Percentiles rank a stretch among this genome's conserved stretches.
phyloP scores from a whole-genome alignment of 148 eudicot genomes.

The Fallopia convolvulus region DNA sequence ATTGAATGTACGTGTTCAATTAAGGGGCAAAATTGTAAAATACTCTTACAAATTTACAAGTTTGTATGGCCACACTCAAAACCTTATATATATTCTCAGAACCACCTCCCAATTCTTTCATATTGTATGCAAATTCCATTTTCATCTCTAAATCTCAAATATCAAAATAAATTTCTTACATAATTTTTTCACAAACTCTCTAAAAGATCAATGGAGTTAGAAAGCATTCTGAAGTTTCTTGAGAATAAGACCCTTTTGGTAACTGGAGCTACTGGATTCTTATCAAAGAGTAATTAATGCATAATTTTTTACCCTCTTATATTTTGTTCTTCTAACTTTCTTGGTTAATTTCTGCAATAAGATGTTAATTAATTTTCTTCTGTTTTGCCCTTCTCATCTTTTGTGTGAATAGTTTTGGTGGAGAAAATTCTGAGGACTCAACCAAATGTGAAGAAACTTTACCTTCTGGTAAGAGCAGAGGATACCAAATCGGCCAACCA shows the following conservation, averaged over 20 bases:
- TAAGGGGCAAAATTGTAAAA: too few relatives aligned
- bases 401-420: constrained; percentile 37
- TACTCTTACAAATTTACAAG: too few relatives aligned
- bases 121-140: too few relatives aligned
- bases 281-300: constrained; percentile 43
- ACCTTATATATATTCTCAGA: background rate
- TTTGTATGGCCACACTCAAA: too few relatives aligned
- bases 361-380: background rate
- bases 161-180: background rate
- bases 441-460: constrained; percentile 72
- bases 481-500: constrained; percentile 42
- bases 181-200: background rate
- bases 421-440: constrained; percentile 74
- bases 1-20: too few relatives aligned
- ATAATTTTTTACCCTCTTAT: background rate
- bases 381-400: background rate
- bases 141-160: background rate
- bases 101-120: background rate
- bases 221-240: constrained; percentile 35
- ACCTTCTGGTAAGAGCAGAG: constrained; percentile 64
- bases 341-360: background rate
- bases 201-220: constrained; percentile 29
- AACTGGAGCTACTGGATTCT: constrained; percentile 68
- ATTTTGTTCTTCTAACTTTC: background rate
- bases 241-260: constrained; percentile 45